Evolutionary conservation across 179 eudicot genomes (phyloP).

Genomic region (Corrigiola litoralis): DNA sequence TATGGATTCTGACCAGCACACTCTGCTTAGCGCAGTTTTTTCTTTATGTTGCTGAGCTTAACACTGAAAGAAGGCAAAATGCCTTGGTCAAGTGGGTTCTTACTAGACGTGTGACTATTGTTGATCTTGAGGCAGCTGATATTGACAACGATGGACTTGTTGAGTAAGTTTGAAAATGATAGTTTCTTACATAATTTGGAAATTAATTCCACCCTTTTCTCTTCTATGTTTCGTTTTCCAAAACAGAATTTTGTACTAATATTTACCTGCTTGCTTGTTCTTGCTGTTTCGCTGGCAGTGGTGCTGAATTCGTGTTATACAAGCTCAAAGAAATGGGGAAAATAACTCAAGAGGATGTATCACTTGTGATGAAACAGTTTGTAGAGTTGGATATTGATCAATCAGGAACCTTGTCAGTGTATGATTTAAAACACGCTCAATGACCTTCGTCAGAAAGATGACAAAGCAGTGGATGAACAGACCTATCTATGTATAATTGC

Average conservation of each 20-base stretch:
- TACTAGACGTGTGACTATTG: slow-evolving; percentile 36
- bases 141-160: slow-evolving; percentile 63
- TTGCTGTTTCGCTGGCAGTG: too few species aligned
- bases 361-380: slow-evolving; percentile 48
- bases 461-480: too few species aligned
- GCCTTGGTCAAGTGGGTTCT: slow-evolving; percentile 47
- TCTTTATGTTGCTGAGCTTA: slow-evolving; percentile 56
- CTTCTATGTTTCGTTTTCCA: too few species aligned
- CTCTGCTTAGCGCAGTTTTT: slow-evolving; percentile 60
- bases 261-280: too few species aligned
- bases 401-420: too few species aligned
- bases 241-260: too few species aligned
- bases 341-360: slow-evolving; percentile 51
- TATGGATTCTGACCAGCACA: slow-evolving; percentile 67
- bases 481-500: too few species aligned
- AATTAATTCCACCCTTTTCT: too few species aligned
- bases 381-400: slow-evolving; percentile 44
- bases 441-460: too few species aligned
- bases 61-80: slow-evolving; percentile 48
- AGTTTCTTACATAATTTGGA: too few species aligned
- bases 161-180: slow-evolving; percentile 41
- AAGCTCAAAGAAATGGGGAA: slow-evolving; percentile 77
- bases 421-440: too few species aligned
- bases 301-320: slow-evolving; percentile 55
- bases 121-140: slow-evolving; percentile 75